A percentile compares a stretch with the other conserved stretches of the same genome.
Evolutionary conservation across 2,329 filamentous ascomycete species (phyloP).

Genomic region (Gaeumannomyces sp.): DNA sequence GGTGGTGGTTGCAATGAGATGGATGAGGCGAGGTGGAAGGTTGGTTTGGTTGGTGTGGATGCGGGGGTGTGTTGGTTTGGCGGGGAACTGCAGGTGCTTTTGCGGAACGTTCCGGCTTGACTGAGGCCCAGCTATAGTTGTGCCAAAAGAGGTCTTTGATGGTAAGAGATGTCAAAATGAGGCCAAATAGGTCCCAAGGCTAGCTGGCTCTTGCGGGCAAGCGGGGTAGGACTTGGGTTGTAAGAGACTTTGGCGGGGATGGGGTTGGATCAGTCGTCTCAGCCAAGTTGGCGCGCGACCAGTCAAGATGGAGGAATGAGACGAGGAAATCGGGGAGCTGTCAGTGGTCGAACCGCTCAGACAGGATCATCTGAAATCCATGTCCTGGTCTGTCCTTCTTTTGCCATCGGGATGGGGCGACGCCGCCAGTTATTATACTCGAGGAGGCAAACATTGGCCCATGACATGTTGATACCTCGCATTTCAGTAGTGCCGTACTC

Average conservation of each 20-base stretch:
- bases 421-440: neutral
- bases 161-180: too few species aligned
- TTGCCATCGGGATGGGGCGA: neutral
- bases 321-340: neutral
- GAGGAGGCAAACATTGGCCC: too few species aligned
- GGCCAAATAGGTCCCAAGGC: too few species aligned
- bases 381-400: neutral
- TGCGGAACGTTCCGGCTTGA: neutral
- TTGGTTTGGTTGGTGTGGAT: neutral
- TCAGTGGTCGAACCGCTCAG: neutral
- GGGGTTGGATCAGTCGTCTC: too few species aligned
- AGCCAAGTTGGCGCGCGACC: too few species aligned
- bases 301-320: too few species aligned
- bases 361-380: neutral
- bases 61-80: conserved; percentile 3
- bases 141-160: too few species aligned
- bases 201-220: neutral
- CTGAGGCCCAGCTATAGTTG: neutral
- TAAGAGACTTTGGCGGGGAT: neutral
- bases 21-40: neutral
- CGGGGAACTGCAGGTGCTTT: neutral
- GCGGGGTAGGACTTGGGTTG: neutral
- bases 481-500: too few species aligned
- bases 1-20: conserved; percentile 1
- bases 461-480: too few species aligned